A percentile compares a stretch with the other conserved stretches of the same genome.
These are phyloP conservation scores for Apiospora sp. DNA, from an alignment of 2,329 filamentous ascomycete genomes.

Conservation along the genomic window DNA sequence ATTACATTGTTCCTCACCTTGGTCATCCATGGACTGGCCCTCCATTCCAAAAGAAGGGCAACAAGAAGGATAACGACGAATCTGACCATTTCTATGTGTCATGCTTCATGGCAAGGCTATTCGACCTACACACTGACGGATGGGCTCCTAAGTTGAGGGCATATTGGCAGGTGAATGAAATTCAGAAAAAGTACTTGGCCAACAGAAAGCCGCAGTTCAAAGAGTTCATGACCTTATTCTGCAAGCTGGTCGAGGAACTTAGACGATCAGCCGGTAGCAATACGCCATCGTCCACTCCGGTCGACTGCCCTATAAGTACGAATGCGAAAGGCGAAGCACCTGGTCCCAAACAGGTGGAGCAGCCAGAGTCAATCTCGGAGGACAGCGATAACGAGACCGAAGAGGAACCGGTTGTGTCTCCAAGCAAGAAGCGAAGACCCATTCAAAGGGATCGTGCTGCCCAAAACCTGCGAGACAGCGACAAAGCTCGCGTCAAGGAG, in stretches of 20 bases:
- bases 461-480: conserved; percentile 62
- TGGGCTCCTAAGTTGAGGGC: neutral
- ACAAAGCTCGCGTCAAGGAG: conserved; percentile 59
- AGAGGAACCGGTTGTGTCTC: conserved; percentile 34
- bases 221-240: conserved; percentile 20
- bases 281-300: neutral
- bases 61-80: neutral
- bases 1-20: conserved; percentile 15
- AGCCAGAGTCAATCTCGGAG: neutral
- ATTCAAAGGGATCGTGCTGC: conserved; percentile 58
- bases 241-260: neutral
- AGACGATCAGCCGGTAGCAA: neutral
- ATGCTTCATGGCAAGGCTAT: conserved; percentile 5
- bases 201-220: conserved; percentile 1
- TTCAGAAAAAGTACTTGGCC: neutral
- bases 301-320: neutral
- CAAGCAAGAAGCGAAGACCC: conserved; percentile 54
- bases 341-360: conserved; percentile 22
- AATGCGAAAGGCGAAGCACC: neutral
- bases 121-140: conserved; percentile 16
- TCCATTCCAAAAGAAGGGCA: neutral
- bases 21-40: neutral
- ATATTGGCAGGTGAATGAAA: neutral
- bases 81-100: neutral
- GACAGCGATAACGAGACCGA: conserved; percentile 23